Evolutionary conservation across 1,139 yeast genomes (phyloP), one percentile per base, ranked within the genome.

Genomic region (Saccharomyces hybrid): DNA sequence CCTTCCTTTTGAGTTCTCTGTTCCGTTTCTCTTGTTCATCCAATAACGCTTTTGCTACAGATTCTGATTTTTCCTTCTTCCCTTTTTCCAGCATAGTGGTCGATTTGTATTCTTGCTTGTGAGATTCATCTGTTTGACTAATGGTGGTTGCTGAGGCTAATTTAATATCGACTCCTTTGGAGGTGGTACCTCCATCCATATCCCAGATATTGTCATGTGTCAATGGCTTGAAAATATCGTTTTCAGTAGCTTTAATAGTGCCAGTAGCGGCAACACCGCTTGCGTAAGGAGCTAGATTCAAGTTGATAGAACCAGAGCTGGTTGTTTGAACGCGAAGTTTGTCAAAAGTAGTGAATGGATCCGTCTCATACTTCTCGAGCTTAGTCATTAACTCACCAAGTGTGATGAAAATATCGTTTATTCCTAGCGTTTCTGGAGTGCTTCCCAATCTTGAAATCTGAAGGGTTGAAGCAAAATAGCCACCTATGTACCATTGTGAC

Each of bases 401-500:
- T 5, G 66, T 55, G 26, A 66, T 59, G 29, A 66, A 64, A 8
- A 55, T 57, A 47, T 63, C 63, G 44, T 64, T 63, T 47, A 66
- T 58, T 41, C 63, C 63, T 23, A 61, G 59, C 4, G 69, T 65
- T 47, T 65, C 69, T 9, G 57, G 57, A n/a, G 61, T 51, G 16
- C 61, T 58, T 41, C 59, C 59, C 9, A 64, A 55, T 29, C 66
- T 58, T 5, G 52, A 54, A n/a, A 69, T 56, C 51, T 65, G 65
- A 52, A 70, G 55, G 48, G 60, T 54, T 11, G 62, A 62, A 51
- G 63, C 69, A 51, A 70, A 66, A 57, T 65, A 70, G 2, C 69
- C 68, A 28, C 59, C 57, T 9, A 57, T 55, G 47, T 62, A 62
- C 73, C 73, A 70, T 14, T 54, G 56, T 16, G 65, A 60, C 73